phyloP scores from a whole-genome alignment of 805 yeast species.

The Ogataea chonburiensis region DNA sequence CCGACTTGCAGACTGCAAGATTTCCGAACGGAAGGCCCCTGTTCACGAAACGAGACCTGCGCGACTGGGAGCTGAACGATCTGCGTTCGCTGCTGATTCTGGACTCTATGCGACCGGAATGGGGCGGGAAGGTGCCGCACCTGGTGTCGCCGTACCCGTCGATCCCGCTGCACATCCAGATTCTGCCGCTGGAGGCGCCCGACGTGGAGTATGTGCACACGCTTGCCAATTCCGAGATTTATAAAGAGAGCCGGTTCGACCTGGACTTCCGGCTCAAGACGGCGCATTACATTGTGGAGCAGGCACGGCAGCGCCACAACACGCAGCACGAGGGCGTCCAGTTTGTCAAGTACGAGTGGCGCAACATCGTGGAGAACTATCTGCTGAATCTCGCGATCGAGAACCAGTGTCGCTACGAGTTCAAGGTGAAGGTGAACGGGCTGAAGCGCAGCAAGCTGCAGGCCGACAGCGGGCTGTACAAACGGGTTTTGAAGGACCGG shows the following conservation, averaged over 20 bases:
- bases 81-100: slow-evolving; percentile 61
- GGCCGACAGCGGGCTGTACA: slow-evolving; percentile 22
- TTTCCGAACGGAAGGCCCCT: slow-evolving; percentile 59
- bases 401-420: slow-evolving; percentile 68
- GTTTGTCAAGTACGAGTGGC: slow-evolving; percentile 52
- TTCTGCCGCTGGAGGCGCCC: slow-evolving; percentile 51
- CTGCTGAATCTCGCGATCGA: slow-evolving; percentile 64
- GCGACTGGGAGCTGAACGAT: slow-evolving; percentile 74
- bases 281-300: slow-evolving; percentile 59
- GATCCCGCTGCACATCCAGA: slow-evolving; percentile 44
- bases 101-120: slow-evolving; percentile 48
- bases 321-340: slow-evolving; percentile 27
- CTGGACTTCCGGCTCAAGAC: slow-evolving; percentile 52
- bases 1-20: slow-evolving; percentile 50
- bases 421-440: slow-evolving; percentile 49
- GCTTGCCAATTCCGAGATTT: slow-evolving; percentile 60
- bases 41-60: slow-evolving; percentile 59
- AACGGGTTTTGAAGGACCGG: slow-evolving; percentile 27
- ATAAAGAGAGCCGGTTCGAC: slow-evolving; percentile 60
- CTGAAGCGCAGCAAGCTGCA: slow-evolving; percentile 37
- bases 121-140: slow-evolving; percentile 53
- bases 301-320: slow-evolving; percentile 52
- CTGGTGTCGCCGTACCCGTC: slow-evolving; percentile 34
- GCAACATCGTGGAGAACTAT: slow-evolving; percentile 71
- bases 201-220: slow-evolving; percentile 48